phyloP scores from a whole-genome alignment of 345 rosid genomes.

The Eucalyptus melliodora region DNA sequence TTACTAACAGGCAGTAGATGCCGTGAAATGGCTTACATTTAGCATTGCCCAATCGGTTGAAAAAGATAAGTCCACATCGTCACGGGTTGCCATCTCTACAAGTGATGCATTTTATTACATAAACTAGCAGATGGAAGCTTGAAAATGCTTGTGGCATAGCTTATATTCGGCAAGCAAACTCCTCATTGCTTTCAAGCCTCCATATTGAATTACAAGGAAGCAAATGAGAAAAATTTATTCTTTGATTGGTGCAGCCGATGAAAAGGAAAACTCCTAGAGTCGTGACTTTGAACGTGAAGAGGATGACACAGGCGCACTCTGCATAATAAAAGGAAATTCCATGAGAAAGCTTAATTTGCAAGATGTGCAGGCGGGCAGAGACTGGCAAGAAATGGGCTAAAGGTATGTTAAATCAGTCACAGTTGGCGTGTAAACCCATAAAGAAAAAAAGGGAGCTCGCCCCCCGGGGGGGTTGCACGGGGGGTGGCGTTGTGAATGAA shows the following conservation, averaged over 20 bases:
- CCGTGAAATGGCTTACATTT: not conserved
- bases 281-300: conserved; percentile 26
- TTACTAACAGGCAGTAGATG: not conserved
- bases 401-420: not conserved
- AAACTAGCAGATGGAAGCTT: not conserved
- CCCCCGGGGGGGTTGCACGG: no score
- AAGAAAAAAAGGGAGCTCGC: not conserved
- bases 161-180: not conserved
- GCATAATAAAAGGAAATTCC: not conserved
- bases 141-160: not conserved
- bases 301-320: conserved; percentile 36
- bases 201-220: not conserved
- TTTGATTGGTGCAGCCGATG: not conserved
- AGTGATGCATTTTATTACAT: not conserved
- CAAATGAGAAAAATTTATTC: not conserved
- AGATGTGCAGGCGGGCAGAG: not conserved
- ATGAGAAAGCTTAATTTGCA: not conserved
- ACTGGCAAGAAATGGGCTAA: not conserved
- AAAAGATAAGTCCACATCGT: not conserved
- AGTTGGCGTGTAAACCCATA: not conserved
- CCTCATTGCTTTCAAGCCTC: not conserved
- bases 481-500: not conserved
- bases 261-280: conserved; percentile 10
- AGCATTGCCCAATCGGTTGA: not conserved
- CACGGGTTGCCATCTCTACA: not conserved